Conservation (phyloP, 2,329 filamentous ascomycete species). For the Lasiodiplodia hormozganensis region DNA sequence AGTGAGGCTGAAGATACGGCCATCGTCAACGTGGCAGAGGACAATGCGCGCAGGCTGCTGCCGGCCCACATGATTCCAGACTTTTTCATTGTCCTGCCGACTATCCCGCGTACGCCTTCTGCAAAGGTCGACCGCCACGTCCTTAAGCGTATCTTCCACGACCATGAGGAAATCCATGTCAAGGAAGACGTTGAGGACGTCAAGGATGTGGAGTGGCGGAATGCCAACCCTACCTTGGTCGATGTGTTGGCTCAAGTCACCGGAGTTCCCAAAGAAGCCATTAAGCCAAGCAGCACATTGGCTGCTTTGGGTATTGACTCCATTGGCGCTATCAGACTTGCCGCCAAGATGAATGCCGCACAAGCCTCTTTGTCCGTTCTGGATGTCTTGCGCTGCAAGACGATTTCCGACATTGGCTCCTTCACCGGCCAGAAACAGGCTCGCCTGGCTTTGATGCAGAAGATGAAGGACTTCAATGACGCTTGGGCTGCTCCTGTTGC, state of each 20-base stretch:
- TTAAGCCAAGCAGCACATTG: slow-evolving; percentile 74
- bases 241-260: slow-evolving; percentile 64
- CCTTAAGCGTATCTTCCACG: slow-evolving; percentile 33
- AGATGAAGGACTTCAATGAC: slow-evolving; percentile 13
- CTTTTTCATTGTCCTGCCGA: slow-evolving; percentile 24
- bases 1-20: slow-evolving; percentile 20
- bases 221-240: slow-evolving; percentile 59
- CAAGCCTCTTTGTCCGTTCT: slow-evolving; percentile 40
- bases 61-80: slow-evolving; percentile 32
- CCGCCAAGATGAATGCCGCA: slow-evolving; percentile 50
- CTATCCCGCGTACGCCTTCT: slow-evolving; percentile 32
- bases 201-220: slow-evolving; percentile 49
- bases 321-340: slow-evolving; percentile 78
- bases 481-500: slow-evolving; percentile 12
- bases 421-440: slow-evolving; percentile 20
- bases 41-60: slow-evolving; percentile 16
- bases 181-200: slow-evolving; percentile 14
- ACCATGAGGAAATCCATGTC: slow-evolving; percentile 11
- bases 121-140: slow-evolving; percentile 37
- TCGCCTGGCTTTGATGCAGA: not conserved
- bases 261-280: slow-evolving; percentile 53
- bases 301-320: slow-evolving; percentile 75
- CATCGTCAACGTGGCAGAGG: slow-evolving; percentile 8
- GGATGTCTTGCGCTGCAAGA: slow-evolving; percentile 41
- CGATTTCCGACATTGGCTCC: slow-evolving; percentile 36